A percentile compares a stretch with the other conserved stretches of the same genome.
Conservation (phyloP, 345 rosid species). For the Dimocarpus longan region DNA sequence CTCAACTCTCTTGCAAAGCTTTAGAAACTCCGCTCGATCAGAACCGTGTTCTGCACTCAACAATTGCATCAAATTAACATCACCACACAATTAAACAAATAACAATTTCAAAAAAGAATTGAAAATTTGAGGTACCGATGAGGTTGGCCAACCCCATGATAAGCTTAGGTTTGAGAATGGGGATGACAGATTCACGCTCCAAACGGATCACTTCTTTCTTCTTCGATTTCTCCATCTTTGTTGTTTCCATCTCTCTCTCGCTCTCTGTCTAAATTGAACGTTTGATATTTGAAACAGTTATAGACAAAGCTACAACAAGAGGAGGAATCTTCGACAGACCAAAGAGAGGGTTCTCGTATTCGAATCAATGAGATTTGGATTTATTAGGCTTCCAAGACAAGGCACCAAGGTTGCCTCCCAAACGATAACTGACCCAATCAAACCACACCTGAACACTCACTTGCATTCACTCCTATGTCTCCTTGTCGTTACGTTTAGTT, state of each 20-base stretch:
- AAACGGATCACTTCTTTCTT: conserved; percentile 73
- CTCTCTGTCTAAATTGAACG: background rate
- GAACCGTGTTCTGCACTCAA: conserved; percentile 59
- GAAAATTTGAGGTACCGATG: conserved; percentile 50
- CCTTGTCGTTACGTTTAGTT: background rate
- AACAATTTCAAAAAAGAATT: background rate
- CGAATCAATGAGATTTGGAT: background rate
- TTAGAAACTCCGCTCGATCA: conserved; percentile 79
- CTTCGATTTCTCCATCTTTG: conserved; percentile 26
- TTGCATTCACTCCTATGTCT: background rate
- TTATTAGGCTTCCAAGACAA: conserved; percentile 9
- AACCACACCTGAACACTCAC: background rate
- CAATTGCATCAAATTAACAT: background rate
- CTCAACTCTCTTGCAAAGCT: conserved; percentile 91
- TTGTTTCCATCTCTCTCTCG: conserved; percentile 4
- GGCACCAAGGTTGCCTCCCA: background rate
- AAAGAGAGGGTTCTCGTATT: conserved; percentile 1
- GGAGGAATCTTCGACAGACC: conserved; percentile 26
- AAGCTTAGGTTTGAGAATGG: conserved; percentile 87
- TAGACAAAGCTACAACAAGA: conserved; percentile 1
- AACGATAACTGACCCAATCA: conserved; percentile 1
- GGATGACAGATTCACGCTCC: conserved; percentile 92
- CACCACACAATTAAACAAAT: background rate
- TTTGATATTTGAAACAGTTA: background rate
- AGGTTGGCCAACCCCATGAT: conserved; percentile 93